Conservation (phyloP, 208 protist genomes). For the Trypanosomatidae sp. region DNA sequence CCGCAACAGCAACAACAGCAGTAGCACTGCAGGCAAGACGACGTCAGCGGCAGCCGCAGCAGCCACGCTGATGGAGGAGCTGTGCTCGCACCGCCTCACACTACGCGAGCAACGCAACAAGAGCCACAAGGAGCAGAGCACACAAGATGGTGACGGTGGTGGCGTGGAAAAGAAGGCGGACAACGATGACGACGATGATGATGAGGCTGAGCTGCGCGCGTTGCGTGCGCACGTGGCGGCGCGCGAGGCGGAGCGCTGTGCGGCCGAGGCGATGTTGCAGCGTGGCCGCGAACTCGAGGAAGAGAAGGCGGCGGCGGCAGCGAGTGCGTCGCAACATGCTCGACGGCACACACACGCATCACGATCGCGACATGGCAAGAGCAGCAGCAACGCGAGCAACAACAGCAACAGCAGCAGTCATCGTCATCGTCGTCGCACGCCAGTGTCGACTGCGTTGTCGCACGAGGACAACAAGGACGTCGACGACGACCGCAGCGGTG, state of each 20-base stretch:
- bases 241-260: slow-evolving; percentile 4
- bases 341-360: too few species aligned
- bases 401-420: too few species aligned
- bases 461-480: too few species aligned
- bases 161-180: background rate
- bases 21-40: too few species aligned
- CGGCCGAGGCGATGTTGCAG: slow-evolving; percentile 10
- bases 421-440: too few species aligned
- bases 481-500: too few species aligned
- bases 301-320: slow-evolving; percentile 7
- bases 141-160: background rate
- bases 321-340: too few species aligned
- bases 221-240: slow-evolving; percentile 11
- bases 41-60: too few species aligned
- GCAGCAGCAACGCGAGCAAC: too few species aligned
- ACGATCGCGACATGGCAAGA: too few species aligned
- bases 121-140: background rate
- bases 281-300: slow-evolving; percentile 15
- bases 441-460: too few species aligned
- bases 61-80: slow-evolving; percentile 66
- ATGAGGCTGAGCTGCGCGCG: slow-evolving; percentile 33
- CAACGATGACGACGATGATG: slow-evolving; percentile 19
- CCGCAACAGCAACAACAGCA: too few species aligned
- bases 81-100: slow-evolving; percentile 63
- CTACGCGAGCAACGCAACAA: slow-evolving; percentile 12